Conservation (phyloP, 169 alveolate genomes). For the Plasmodium knowlesi region DNA sequence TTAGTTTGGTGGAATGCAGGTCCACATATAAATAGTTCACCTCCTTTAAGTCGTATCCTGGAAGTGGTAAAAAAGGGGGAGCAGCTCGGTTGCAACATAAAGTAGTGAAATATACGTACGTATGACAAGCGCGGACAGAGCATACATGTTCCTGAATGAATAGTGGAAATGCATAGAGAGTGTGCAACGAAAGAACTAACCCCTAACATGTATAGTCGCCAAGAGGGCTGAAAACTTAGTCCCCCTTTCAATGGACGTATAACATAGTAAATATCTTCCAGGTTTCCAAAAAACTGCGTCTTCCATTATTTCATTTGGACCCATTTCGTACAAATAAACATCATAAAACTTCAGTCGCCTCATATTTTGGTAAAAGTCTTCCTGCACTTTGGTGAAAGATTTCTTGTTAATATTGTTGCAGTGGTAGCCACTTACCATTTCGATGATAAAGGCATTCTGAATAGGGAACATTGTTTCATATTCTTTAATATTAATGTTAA, state of each 20-base stretch:
- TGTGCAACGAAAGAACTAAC: conserved; percentile 6
- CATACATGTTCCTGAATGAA: not conserved
- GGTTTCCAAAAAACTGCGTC: conserved; percentile 37
- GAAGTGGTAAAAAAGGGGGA: not conserved
- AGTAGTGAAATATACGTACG: not conserved
- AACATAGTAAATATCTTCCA: conserved; percentile 52
- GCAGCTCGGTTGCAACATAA: not conserved
- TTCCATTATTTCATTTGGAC: conserved; percentile 11
- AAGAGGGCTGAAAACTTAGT: conserved; percentile 26
- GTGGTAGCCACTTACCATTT: conserved; percentile 13
- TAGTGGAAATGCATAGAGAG: not conserved
- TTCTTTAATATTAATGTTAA: not conserved
- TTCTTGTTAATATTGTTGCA: conserved; percentile 47
- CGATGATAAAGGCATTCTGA: conserved; percentile 56
- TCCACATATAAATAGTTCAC: conserved; percentile 41
- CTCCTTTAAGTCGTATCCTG: conserved; percentile 43
- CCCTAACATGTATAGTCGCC: conserved; percentile 24
- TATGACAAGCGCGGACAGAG: not conserved
- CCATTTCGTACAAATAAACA: conserved; percentile 26
- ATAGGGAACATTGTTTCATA: conserved; percentile 50
- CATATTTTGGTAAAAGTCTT: conserved; percentile 36
- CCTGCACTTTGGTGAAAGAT: conserved; percentile 45
- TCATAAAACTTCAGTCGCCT: conserved; percentile 34
- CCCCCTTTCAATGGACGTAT: conserved; percentile 37
- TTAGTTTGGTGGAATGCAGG: conserved; percentile 19